Conservation (phyloP, 768 basidiomycete genomes). For the Tylopilus rubrobrunneus region DNA sequence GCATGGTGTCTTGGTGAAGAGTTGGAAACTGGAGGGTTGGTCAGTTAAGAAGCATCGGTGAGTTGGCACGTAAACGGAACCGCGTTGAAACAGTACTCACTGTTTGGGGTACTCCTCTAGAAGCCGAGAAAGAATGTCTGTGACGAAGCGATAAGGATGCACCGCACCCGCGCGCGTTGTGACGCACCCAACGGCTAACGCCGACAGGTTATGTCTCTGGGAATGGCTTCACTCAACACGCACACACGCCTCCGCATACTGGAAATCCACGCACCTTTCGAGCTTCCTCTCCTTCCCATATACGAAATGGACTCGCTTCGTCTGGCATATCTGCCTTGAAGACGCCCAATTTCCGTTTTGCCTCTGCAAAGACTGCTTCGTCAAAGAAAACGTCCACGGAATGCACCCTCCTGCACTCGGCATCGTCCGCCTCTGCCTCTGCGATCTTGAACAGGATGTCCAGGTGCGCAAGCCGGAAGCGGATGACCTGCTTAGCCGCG, state of each 20-base stretch:
- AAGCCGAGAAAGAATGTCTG: conserved; percentile 52
- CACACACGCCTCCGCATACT: background rate
- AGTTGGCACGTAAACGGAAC: conserved; percentile 1
- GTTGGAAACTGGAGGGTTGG: conserved; percentile 27
- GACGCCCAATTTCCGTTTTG: conserved; percentile 39
- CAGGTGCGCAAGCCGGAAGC: conserved; percentile 39
- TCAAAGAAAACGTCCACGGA: conserved; percentile 36
- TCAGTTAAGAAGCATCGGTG: background rate
- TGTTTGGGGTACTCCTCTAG: conserved; percentile 43
- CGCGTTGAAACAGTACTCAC: conserved; percentile 20
- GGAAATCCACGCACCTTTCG: conserved; percentile 28
- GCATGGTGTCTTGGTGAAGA: conserved; percentile 45
- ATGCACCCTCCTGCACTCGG: conserved; percentile 30
- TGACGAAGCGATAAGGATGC: conserved; percentile 69
- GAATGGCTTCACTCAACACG: background rate
- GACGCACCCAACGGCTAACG: conserved; percentile 47
- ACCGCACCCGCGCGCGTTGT: conserved; percentile 54
- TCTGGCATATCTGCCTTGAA: conserved; percentile 51
- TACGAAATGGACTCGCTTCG: conserved; percentile 33
- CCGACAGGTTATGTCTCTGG: conserved; percentile 50
- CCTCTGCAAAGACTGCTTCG: conserved; percentile 30
- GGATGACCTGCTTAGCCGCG: conserved; percentile 37
- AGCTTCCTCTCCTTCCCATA: conserved; percentile 33
- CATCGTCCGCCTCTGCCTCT: conserved; percentile 24
- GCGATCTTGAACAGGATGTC: conserved; percentile 30